Evolutionary conservation across 441 rosid species (phyloP).

Genomic region (Daphne laureola): DNA sequence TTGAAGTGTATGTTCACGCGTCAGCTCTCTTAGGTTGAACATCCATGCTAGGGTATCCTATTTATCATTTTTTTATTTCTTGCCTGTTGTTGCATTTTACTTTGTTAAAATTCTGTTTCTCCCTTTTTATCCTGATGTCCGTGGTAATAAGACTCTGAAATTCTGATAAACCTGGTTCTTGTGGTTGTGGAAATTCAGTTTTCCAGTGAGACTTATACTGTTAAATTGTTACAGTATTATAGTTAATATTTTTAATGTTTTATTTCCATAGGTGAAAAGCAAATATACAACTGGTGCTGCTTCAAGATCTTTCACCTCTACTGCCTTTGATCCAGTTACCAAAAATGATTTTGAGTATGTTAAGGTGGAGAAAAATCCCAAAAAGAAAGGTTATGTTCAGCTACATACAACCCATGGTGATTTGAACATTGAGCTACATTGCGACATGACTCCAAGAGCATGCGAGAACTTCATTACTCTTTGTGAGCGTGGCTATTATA

Average conservation of each 20-base stretch:
- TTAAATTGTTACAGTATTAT: constrained; percentile 16
- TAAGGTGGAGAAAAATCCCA: constrained; percentile 90
- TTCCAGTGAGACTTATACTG: background rate
- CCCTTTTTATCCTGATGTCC: background rate
- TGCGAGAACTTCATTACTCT: constrained; percentile 89
- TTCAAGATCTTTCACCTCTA: constrained; percentile 91
- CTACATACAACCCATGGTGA: constrained; percentile 86
- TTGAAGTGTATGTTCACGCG: too few species aligned
- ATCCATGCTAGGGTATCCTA: background rate
- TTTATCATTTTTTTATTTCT: too few species aligned
- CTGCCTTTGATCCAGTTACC: constrained; percentile 84
- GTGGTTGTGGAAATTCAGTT: background rate
- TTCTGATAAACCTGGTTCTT: too few species aligned
- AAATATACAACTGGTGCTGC: constrained; percentile 88
- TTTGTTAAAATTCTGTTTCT: background rate
- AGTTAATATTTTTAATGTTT: background rate
- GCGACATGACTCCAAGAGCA: constrained; percentile 86
- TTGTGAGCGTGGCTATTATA: constrained; percentile 80
- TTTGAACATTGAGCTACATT: constrained; percentile 89
- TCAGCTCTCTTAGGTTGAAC: background rate
- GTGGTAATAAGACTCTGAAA: too few species aligned
- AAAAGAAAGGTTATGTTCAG: constrained; percentile 94
- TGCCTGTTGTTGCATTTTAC: background rate
- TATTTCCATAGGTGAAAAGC: constrained; percentile 66
- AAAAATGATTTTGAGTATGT: constrained; percentile 73